Evolutionary conservation across 2,329 filamentous ascomycete genomes (phyloP).

Genomic region (Amphichorda felina): DNA sequence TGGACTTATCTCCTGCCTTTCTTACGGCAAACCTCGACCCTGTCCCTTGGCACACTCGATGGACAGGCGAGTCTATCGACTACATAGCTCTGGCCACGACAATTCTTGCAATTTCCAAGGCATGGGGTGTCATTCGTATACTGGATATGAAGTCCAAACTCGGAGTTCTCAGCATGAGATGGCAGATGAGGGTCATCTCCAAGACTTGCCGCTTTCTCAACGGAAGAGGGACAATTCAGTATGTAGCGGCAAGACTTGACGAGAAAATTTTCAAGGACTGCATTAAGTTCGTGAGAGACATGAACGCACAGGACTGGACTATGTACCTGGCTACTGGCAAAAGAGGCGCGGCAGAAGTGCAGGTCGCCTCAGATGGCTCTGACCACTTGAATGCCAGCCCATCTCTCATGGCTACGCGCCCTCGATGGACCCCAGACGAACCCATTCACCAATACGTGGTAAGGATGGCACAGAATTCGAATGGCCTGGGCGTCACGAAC

Average conservation of each 20-base stretch:
- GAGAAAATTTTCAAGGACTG: slow-evolving; percentile 49
- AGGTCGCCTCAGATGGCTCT: not conserved
- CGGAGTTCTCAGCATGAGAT: slow-evolving; percentile 38
- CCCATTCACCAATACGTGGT: slow-evolving; percentile 18
- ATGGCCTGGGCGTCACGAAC: slow-evolving; percentile 19
- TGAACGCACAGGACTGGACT: slow-evolving; percentile 44
- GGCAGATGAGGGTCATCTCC: slow-evolving; percentile 48
- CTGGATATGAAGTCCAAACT: slow-evolving; percentile 46
- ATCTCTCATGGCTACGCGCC: not conserved
- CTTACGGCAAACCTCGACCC: slow-evolving; percentile 34
- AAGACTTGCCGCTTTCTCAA: slow-evolving; percentile 47
- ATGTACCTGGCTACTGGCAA: slow-evolving; percentile 38
- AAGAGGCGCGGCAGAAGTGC: not conserved
- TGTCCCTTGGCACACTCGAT: slow-evolving; percentile 42
- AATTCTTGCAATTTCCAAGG: slow-evolving; percentile 43
- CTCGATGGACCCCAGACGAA: slow-evolving; percentile 19
- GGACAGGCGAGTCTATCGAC: slow-evolving; percentile 47
- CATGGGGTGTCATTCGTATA: slow-evolving; percentile 46
- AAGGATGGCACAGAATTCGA: slow-evolving; percentile 15
- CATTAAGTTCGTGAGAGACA: slow-evolving; percentile 44
- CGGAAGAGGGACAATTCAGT: slow-evolving; percentile 40
- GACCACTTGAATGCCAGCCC: not conserved
- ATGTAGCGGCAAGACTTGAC: slow-evolving; percentile 42
- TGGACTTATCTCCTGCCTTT: slow-evolving; percentile 12
- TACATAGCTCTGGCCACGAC: slow-evolving; percentile 44